Evolutionary conservation across 345 rosid genomes (phyloP).

Genomic region (Jatropha curcas): DNA sequence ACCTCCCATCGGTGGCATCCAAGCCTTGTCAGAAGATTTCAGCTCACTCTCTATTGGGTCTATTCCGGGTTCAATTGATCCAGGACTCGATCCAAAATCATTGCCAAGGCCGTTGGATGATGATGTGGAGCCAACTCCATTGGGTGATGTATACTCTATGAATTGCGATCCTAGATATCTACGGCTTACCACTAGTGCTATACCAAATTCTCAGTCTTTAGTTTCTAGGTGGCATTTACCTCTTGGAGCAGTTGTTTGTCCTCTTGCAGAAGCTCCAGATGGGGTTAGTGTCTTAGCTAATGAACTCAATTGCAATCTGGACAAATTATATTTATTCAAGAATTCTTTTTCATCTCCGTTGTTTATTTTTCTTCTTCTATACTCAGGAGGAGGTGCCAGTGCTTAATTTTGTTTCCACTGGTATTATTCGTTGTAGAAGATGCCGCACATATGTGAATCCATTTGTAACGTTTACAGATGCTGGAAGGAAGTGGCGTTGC

Average conservation of each 20-base stretch:
- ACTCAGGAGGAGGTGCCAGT: constrained; percentile 92
- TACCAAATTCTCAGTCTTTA: constrained; percentile 90
- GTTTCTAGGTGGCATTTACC: constrained; percentile 98
- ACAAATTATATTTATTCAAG: constrained; percentile 12
- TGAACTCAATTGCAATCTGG: constrained; percentile 14
- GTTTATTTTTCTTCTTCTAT: constrained; percentile 26
- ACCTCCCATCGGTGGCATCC: constrained; percentile 68
- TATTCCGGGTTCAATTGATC: constrained; percentile 76
- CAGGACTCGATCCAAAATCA: constrained; percentile 72
- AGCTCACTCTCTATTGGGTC: constrained; percentile 71
- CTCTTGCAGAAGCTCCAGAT: constrained; percentile 92
- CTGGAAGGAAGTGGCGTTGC: constrained; percentile 99
- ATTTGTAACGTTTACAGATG: constrained; percentile 79
- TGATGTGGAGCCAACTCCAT: constrained; percentile 76
- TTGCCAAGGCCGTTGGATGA: constrained; percentile 96
- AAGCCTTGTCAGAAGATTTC: constrained; percentile 86
- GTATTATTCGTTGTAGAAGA: constrained; percentile 97
- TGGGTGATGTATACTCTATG: constrained; percentile 62
- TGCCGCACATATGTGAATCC: constrained; percentile 99
- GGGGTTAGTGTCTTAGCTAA: constrained; percentile 61
- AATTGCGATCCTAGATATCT: constrained; percentile 85
- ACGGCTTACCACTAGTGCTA: constrained; percentile 81
- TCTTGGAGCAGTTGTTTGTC: constrained; percentile 97
- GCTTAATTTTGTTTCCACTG: constrained; percentile 77
- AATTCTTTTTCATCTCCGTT: constrained; percentile 16